Conservation (phyloP, 2,329 filamentous ascomycete genomes). For the Aspergillus neoniger region DNA sequence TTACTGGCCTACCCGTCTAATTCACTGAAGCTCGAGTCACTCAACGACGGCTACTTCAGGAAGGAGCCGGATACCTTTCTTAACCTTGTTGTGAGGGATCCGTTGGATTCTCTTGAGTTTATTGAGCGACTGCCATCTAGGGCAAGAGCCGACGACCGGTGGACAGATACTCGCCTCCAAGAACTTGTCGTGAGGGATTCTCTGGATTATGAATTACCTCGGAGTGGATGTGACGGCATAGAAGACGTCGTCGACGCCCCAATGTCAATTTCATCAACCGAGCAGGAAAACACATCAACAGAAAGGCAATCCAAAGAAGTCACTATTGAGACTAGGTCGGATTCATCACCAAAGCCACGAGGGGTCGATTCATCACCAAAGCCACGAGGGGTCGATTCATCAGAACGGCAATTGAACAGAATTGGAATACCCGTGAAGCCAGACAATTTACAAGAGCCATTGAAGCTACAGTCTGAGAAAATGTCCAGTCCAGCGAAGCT, state of each 20-base stretch:
- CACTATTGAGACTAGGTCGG: too few relatives aligned
- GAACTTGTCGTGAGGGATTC: background rate
- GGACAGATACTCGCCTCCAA: background rate
- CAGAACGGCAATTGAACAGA: too few relatives aligned
- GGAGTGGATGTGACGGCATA: background rate
- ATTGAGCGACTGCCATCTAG: background rate
- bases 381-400: too few relatives aligned
- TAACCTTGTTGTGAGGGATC: slow-evolving; percentile 24
- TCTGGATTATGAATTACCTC: background rate
- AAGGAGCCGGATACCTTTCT: slow-evolving; percentile 19
- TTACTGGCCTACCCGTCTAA: slow-evolving; percentile 34
- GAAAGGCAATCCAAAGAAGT: too few relatives aligned
- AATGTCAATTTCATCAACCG: background rate
- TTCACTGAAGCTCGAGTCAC: slow-evolving; percentile 29
- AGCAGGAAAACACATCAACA: background rate
- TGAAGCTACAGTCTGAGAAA: background rate
- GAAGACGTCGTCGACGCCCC: background rate
- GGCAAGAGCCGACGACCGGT: background rate
- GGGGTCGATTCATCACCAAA: too few relatives aligned
- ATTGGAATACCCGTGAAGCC: too few relatives aligned
- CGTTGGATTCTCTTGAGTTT: slow-evolving; percentile 15
- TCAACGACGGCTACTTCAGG: slow-evolving; percentile 15
- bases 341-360: too few relatives aligned
- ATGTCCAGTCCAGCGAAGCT: background rate
- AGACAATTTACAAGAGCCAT: too few relatives aligned